These are phyloP conservation scores for Trichosporon asahii DNA, from an alignment of 1,284 basidiomycete genomes.

Conservation along the genomic window DNA sequence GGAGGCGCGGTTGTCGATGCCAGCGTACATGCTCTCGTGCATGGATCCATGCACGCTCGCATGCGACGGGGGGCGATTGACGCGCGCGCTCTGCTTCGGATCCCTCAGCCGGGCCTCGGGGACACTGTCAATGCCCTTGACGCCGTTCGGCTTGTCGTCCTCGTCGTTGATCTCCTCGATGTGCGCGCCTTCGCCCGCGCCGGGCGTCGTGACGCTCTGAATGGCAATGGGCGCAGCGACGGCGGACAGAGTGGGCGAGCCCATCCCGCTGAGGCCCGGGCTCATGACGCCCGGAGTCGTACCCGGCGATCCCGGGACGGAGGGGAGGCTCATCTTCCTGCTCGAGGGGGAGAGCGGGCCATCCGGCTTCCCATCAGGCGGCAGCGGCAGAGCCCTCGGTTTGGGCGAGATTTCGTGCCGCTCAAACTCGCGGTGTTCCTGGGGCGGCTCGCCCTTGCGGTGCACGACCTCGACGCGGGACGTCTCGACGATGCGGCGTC, in stretches of 20 bases:
- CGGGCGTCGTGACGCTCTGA: background rate
- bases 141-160: background rate
- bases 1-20: background rate
- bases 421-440: background rate
- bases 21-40: background rate
- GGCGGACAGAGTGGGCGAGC: background rate
- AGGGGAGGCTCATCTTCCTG: background rate
- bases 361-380: background rate
- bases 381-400: background rate
- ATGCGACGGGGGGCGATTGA: background rate
- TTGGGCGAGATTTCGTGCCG: background rate
- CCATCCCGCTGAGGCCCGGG: background rate
- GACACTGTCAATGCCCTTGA: background rate
- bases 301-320: background rate
- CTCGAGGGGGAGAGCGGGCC: background rate
- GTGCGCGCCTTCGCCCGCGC: background rate
- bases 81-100: background rate
- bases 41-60: background rate
- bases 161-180: slow-evolving; percentile 6
- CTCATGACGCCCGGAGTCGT: background rate
- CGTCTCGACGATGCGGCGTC: background rate
- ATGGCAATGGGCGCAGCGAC: background rate
- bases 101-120: background rate
- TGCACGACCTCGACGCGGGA: background rate
- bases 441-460: background rate